Percentiles rank a stretch among this genome's conserved stretches.
phyloP scores from a whole-genome alignment of 768 basidiomycete genomes.

The Phylloporus sp. region DNA sequence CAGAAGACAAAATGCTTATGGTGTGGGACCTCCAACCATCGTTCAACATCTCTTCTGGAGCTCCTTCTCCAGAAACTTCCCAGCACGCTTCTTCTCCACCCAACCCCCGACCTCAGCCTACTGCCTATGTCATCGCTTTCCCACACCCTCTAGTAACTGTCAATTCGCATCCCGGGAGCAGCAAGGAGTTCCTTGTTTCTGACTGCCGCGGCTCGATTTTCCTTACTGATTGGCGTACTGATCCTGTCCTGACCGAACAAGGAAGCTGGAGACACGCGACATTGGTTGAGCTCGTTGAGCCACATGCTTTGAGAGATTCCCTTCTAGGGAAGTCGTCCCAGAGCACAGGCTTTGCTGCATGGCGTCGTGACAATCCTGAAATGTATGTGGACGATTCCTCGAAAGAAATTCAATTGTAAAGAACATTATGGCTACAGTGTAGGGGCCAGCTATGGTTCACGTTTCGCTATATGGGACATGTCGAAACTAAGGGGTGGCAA shows the following conservation, averaged over 20 bases:
- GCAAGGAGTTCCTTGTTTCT: constrained; percentile 76
- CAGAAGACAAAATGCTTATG: constrained; percentile 82
- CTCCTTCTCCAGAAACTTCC: constrained; percentile 30
- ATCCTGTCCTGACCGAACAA: constrained; percentile 49
- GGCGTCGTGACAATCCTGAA: constrained; percentile 65
- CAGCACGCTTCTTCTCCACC: constrained; percentile 28
- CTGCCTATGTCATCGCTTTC: constrained; percentile 71
- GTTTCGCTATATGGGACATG: constrained; percentile 74
- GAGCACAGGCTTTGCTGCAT: constrained; percentile 59
- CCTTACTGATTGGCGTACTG: constrained; percentile 78
- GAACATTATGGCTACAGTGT: constrained; percentile 40
- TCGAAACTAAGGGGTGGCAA: constrained; percentile 68
- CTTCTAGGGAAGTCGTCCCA: constrained; percentile 41
- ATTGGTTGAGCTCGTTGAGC: constrained; percentile 69
- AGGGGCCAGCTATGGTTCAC: constrained; percentile 69
- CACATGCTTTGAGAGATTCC: constrained; percentile 53
- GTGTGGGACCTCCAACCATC: constrained; percentile 79
- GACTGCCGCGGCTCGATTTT: constrained; percentile 72
- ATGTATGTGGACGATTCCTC: constrained; percentile 49
- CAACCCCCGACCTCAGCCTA: constrained; percentile 55
- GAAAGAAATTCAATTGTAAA: neutral
- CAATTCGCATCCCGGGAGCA: constrained; percentile 62
- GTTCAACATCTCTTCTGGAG: constrained; percentile 38
- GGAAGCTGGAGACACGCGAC: constrained; percentile 58
- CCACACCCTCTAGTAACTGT: constrained; percentile 67